Conservation (phyloP, 176 grass and related monocot genomes). For the Puya raimondii region DNA sequence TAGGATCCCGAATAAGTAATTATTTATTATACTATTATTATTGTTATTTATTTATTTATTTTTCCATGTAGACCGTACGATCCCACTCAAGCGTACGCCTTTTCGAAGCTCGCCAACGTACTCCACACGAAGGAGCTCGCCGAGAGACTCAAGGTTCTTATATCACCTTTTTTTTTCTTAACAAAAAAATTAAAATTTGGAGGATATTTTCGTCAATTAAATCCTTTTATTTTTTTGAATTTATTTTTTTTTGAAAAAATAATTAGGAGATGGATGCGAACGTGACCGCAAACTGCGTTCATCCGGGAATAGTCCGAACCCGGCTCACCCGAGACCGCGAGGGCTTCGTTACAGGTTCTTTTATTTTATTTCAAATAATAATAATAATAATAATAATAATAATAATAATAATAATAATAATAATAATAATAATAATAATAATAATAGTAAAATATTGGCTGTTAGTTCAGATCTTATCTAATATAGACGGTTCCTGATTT, state of each 20-base stretch:
- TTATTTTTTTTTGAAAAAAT: background rate
- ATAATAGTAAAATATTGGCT: background rate
- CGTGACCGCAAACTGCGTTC: slow-evolving; percentile 86
- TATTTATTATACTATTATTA: background rate
- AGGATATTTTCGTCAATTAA: no score
- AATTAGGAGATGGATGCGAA: slow-evolving; percentile 53
- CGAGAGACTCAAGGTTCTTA: slow-evolving; percentile 42
- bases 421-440: background rate
- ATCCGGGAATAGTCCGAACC: slow-evolving; percentile 88
- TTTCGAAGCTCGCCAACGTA: slow-evolving; percentile 81
- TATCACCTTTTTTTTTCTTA: background rate
- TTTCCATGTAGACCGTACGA: slow-evolving; percentile 50
- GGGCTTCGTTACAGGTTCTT: slow-evolving; percentile 64
- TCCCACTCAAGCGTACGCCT: slow-evolving; percentile 82
- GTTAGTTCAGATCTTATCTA: background rate
- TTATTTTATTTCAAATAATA: background rate
- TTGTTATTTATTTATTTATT: background rate
- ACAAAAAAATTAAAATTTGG: no score
- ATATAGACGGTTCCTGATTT: background rate
- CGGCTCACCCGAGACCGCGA: slow-evolving; percentile 89
- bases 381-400: background rate
- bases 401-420: background rate
- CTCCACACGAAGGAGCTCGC: slow-evolving; percentile 73
- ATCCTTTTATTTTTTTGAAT: background rate
- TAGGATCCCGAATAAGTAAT: background rate